Percentiles rank a stretch among this genome's conserved stretches.
These are phyloP conservation scores for Lichenothelia convexa DNA, from an alignment of 495 filamentous ascomycete species.

Conservation along the genomic window DNA sequence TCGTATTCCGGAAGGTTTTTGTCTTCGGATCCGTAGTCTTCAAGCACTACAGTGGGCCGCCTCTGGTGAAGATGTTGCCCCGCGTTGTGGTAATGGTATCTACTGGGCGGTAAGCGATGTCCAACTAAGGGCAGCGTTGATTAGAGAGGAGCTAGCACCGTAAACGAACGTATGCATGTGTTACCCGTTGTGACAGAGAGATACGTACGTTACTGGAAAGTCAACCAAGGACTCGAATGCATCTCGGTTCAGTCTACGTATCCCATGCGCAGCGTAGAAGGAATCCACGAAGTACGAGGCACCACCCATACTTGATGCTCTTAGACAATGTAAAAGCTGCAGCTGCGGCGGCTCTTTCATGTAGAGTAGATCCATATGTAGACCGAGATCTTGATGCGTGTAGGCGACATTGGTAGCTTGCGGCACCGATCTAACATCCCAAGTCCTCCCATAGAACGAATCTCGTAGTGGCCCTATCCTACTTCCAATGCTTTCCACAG, in stretches of 20 bases:
- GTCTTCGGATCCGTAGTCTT: too few relatives aligned
- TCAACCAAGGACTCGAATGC: slow-evolving; percentile 24
- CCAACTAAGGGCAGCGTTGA: too few relatives aligned
- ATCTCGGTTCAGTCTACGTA: slow-evolving; percentile 17
- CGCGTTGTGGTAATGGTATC: slow-evolving; percentile 56
- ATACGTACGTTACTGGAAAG: slow-evolving; percentile 35
- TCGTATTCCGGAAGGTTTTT: too few relatives aligned
- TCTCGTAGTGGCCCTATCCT: slow-evolving; percentile 58
- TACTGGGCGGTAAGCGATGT: too few relatives aligned
- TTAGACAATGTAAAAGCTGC: slow-evolving; percentile 73
- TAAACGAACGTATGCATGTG: too few relatives aligned
- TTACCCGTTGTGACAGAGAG: too few relatives aligned
- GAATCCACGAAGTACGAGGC: slow-evolving; percentile 68
- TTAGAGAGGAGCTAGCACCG: too few relatives aligned
- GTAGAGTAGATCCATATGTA: slow-evolving; percentile 91
- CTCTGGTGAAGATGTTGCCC: slow-evolving; percentile 38
- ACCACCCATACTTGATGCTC: slow-evolving; percentile 56
- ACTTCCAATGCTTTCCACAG: slow-evolving; percentile 46
- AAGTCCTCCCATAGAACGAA: slow-evolving; percentile 77
- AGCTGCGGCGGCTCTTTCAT: slow-evolving; percentile 58
- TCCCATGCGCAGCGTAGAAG: slow-evolving; percentile 34
- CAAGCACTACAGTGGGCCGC: slow-evolving; percentile 35
- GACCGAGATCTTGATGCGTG: slow-evolving; percentile 55
- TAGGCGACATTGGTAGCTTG: slow-evolving; percentile 82
- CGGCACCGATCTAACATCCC: slow-evolving; percentile 65